phyloP scores from a whole-genome alignment of 495 filamentous ascomycete genomes.

The Talaromyces wortmannii region DNA sequence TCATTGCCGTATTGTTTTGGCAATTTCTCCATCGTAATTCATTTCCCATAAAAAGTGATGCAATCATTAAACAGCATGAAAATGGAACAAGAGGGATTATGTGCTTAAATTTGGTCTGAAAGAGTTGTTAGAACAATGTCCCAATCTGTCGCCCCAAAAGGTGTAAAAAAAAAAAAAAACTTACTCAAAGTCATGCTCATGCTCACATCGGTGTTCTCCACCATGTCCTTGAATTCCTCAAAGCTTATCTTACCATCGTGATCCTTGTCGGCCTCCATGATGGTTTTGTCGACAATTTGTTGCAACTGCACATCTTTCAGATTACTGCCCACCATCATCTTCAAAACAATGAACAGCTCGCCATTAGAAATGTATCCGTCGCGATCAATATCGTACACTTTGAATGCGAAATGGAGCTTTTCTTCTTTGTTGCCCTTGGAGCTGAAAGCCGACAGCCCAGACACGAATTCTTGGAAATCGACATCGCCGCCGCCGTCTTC shows the following conservation, averaged over 20 bases:
- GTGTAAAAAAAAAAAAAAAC: slow-evolving; percentile 26
- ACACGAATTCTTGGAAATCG: slow-evolving; percentile 99
- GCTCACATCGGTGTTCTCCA: slow-evolving; percentile 94
- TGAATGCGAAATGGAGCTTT: slow-evolving; percentile 96
- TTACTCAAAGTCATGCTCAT: slow-evolving; percentile 97
- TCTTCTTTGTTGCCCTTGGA: slow-evolving; percentile 99
- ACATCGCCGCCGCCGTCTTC: slow-evolving; percentile 97
- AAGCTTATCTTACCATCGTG: slow-evolving; percentile 98
- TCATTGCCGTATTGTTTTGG: background rate
- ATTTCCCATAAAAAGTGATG: background rate
- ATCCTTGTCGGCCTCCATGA: slow-evolving; percentile 98
- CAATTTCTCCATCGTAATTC: background rate
- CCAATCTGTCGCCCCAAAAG: background rate
- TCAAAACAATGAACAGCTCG: slow-evolving; percentile 97
- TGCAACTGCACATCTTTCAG: slow-evolving; percentile 98
- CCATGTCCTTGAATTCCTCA: slow-evolving; percentile 98
- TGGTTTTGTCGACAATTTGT: slow-evolving; percentile 95
- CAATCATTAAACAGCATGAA: background rate
- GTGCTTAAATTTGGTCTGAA: slow-evolving; percentile 25
- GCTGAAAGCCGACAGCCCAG: slow-evolving; percentile 88
- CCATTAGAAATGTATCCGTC: slow-evolving; percentile 99
- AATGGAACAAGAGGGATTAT: background rate
- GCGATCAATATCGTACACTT: slow-evolving; percentile 98
- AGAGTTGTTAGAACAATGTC: slow-evolving; percentile 13
- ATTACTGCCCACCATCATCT: slow-evolving; percentile 99